Evolutionary conservation across 2,329 filamentous ascomycete genomes (phyloP).

Genomic region (Alternaria postmessia): DNA sequence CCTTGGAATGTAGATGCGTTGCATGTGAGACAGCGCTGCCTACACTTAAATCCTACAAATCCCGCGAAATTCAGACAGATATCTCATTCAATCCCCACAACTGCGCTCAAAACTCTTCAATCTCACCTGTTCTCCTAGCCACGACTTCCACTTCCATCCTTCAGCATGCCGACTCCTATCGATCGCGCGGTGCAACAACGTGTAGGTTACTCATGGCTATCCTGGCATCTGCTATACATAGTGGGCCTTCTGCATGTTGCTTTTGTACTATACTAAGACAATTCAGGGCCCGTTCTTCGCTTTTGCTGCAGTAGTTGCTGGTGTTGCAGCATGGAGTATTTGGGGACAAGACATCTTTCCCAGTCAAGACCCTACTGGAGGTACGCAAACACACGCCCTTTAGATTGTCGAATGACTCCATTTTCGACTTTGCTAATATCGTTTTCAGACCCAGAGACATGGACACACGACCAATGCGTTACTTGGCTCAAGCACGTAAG

Average conservation of each 20-base stretch:
- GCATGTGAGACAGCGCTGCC: conserved; percentile 23
- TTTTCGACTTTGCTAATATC: neutral
- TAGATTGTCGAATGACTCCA: neutral
- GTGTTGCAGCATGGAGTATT: conserved; percentile 82
- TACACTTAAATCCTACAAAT: neutral
- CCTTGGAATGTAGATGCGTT: conserved; percentile 6
- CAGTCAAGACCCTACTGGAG: conserved; percentile 77
- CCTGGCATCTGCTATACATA: conserved; percentile 34
- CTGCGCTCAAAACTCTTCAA: neutral
- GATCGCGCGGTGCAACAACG: conserved; percentile 57
- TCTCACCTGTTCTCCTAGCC: neutral
- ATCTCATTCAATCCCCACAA: neutral
- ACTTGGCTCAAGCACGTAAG: conserved; percentile 83
- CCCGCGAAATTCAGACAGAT: neutral
- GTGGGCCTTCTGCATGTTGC: conserved; percentile 21
- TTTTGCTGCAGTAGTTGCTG: conserved; percentile 83
- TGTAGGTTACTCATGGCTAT: conserved; percentile 43
- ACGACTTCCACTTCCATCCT: neutral
- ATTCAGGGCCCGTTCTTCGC: conserved; percentile 48
- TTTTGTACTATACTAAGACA: conserved; percentile 7
- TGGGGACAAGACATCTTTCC: conserved; percentile 90
- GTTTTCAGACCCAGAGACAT: conserved; percentile 67
- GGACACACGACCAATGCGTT: conserved; percentile 81
- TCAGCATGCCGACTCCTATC: conserved; percentile 59
- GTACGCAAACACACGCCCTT: conserved; percentile 54